Evolutionary conservation across 441 rosid species (phyloP).

Genomic region (Populus hybrid): DNA sequence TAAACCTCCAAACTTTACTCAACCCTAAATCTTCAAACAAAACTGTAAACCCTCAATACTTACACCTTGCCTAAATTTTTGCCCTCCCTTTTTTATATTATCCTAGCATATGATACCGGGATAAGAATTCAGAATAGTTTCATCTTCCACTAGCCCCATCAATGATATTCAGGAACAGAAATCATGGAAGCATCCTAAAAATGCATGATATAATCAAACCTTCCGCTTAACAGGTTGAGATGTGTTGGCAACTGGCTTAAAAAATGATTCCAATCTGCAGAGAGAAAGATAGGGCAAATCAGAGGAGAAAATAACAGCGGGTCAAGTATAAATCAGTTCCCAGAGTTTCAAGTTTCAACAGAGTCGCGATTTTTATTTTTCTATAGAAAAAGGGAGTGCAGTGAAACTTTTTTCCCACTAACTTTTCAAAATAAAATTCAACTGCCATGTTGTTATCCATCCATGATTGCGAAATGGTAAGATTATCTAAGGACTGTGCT

Average conservation of each 20-base stretch:
- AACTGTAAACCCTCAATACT: not conserved
- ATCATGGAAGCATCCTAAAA: not conserved
- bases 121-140: not conserved
- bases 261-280: conserved; percentile 81
- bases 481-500: not conserved
- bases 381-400: not conserved
- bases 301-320: conserved; percentile 9
- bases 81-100: not conserved
- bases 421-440: no score
- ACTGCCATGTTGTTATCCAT: not conserved
- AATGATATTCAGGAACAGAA: not conserved
- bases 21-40: not conserved
- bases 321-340: not conserved
- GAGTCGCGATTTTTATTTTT: not conserved
- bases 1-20: not conserved
- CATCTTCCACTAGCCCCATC: not conserved
- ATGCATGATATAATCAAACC: conserved; percentile 43
- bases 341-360: not conserved
- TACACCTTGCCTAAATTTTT: not conserved
- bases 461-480: not conserved
- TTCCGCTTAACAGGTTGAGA: conserved; percentile 70
- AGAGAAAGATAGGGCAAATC: conserved; percentile 11
- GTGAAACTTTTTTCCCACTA: not conserved
- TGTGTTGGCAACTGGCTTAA: conserved; percentile 67
- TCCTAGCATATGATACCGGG: not conserved